Conservation (phyloP, 1,284 basidiomycete genomes). For the Heliocybe sulcata region DNA sequence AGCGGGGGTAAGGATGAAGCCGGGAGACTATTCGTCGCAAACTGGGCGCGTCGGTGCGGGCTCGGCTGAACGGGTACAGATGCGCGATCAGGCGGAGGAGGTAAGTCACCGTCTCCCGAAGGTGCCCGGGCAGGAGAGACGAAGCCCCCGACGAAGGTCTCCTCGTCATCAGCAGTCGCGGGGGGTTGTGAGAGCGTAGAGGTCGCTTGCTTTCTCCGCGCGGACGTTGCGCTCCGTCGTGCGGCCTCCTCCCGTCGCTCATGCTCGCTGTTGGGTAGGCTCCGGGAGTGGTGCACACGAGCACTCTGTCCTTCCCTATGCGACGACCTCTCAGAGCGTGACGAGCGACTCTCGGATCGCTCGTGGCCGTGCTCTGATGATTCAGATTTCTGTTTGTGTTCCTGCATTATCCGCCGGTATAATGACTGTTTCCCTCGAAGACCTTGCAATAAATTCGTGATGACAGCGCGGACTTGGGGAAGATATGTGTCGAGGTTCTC, state of each 20-base stretch:
- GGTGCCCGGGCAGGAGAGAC: conserved; percentile 17
- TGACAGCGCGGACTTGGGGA: conserved; percentile 88
- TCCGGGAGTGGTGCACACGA: not conserved
- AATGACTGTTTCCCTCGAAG: conserved; percentile 87
- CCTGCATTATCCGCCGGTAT: conserved; percentile 62
- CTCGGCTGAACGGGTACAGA: not conserved
- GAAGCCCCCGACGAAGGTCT: conserved; percentile 46
- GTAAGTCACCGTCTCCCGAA: conserved; percentile 4
- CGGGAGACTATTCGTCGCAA: not conserved
- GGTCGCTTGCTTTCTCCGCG: conserved; percentile 6
- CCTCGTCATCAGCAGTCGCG: conserved; percentile 18
- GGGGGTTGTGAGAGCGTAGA: not conserved
- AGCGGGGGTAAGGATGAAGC: not conserved
- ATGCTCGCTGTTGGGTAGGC: conserved; percentile 18
- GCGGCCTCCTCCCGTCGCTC: conserved; percentile 13
- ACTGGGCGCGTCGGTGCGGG: not conserved
- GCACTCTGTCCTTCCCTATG: not conserved
- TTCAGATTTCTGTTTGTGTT: conserved; percentile 41
- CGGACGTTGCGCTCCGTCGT: conserved; percentile 9
- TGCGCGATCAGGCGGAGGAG: conserved; percentile 1
- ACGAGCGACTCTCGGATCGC: conserved; percentile 44
- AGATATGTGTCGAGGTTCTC: conserved; percentile 87
- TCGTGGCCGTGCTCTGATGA: conserved; percentile 28
- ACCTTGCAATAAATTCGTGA: conserved; percentile 88
- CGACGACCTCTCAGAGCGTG: conserved; percentile 26